Base-by-base conservation (phyloP, 2,329 filamentous ascomycete species). In the Myriosclerotinia scirpicola region DNA sequence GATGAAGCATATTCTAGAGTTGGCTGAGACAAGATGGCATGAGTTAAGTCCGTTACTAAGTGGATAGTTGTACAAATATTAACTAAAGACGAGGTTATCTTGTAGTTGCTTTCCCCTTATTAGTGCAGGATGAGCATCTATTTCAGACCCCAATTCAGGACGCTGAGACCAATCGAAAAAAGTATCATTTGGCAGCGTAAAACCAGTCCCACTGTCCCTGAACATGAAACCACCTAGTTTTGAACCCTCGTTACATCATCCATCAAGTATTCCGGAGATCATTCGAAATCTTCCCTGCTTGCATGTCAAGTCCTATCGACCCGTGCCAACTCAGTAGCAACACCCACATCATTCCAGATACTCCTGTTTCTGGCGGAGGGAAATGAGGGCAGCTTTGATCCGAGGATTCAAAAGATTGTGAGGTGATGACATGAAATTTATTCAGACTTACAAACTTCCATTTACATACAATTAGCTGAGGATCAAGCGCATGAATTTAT, bases 1-100 rank as follows among this genome's bases (percentile, higher is more conserved):
- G 67, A 81, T 93, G 76, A 84, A 79, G 70, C 80, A 82, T 52
- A 81, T 92, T 70, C 82, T 89, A 9, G 79, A 79, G 38, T 76
- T 86, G 64, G 88, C 90, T 1, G 82, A 84, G 70, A 81, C 82
- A 68, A 85, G 90, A 73, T 94, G 91, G 84, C 80, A 81, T 54
- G 84, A 89, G 71, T 55, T 76, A 12, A 72, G 64, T 62, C 64
- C 63, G 48, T 64, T 74, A 9, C 66, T 75, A 14, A 68, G 68
- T 20, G 58, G 69, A 56, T 74, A 67, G 73, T 64, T 54, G 26
- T 63, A 66, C 22, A 20, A 40, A 60, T 5, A 65, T 54, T 38
- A 60, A 61, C 44, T 52, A 9, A 42, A 53, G 64, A 54, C 6
- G 4, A 46, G n/a, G 36, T 65, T 50, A 50, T 36, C 26, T 38